These are phyloP conservation scores for Lactarius trivialis DNA, from an alignment of 768 basidiomycete species.

Conservation along the genomic window DNA sequence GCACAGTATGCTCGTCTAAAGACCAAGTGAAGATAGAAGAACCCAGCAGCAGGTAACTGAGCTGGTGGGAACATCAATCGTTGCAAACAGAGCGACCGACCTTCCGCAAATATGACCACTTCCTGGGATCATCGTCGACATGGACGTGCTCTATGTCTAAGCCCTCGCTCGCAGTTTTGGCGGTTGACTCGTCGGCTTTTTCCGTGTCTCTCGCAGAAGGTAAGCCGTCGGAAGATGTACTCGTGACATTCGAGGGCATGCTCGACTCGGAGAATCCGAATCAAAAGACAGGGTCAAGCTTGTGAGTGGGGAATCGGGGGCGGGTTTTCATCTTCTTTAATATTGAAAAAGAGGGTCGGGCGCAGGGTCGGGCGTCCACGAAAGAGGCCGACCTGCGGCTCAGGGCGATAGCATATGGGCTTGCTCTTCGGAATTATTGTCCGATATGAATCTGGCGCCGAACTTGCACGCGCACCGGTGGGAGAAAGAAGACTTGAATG, in stretches of 20 bases:
- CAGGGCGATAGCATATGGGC: too few relatives aligned
- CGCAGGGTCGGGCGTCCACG: too few relatives aligned
- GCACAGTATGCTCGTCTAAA: constrained; percentile 31
- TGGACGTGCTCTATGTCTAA: constrained; percentile 47
- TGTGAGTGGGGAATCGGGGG: not conserved
- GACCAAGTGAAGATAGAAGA: constrained; percentile 31
- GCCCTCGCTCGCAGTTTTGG: not conserved
- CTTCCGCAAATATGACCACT: constrained; percentile 53
- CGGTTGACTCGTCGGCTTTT: not conserved
- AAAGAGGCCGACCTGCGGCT: too few relatives aligned
- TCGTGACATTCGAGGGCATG: not conserved
- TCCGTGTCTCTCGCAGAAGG: not conserved
- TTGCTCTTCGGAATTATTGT: too few relatives aligned
- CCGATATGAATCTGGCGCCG: too few relatives aligned
- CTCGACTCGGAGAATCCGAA: too few relatives aligned
- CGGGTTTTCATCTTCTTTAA: not conserved
- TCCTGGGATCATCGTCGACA: constrained; percentile 53
- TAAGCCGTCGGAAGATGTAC: not conserved
- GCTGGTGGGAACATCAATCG: not conserved
- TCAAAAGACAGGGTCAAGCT: not conserved
- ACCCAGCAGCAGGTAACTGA: not conserved
- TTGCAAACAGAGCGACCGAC: constrained; percentile 28
- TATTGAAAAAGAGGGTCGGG: not conserved
- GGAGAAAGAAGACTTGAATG: too few relatives aligned
- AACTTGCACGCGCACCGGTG: too few relatives aligned